phyloP scores from a whole-genome alignment of 2,329 filamentous ascomycete genomes.

The Hypoxylon sp. region DNA sequence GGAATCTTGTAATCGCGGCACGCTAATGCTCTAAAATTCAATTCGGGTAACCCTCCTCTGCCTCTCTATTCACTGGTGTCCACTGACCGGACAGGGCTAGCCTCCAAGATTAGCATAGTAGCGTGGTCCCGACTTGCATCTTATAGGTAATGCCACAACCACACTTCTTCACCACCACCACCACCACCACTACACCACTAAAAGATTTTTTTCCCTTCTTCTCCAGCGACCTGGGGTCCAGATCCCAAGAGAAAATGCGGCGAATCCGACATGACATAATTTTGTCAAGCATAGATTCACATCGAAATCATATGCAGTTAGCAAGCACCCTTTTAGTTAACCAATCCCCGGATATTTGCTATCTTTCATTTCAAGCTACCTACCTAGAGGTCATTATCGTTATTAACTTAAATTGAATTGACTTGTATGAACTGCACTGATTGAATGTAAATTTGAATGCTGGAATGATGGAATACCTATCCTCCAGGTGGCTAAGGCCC shows the following conservation, averaged over 20 bases:
- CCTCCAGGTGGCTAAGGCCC: background rate
- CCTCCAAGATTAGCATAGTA: slow-evolving; percentile 25
- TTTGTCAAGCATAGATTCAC: slow-evolving; percentile 5
- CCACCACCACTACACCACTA: slow-evolving; percentile 2
- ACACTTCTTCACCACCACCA: slow-evolving; percentile 18
- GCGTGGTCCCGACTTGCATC: slow-evolving; percentile 6
- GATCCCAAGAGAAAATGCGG: slow-evolving; percentile 33
- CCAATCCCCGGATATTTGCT: background rate
- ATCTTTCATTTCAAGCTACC: background rate
- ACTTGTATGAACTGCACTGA: slow-evolving; percentile 10
- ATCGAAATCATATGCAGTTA: slow-evolving; percentile 11
- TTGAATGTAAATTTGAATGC: background rate
- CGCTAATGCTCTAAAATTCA: slow-evolving; percentile 34
- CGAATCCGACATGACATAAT: slow-evolving; percentile 42
- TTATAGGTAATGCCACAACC: slow-evolving; percentile 16
- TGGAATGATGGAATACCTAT: slow-evolving; percentile 14
- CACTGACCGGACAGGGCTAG: slow-evolving; percentile 41
- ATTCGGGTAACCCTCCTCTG: slow-evolving; percentile 28
- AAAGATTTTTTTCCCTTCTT: background rate
- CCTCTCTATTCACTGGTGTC: slow-evolving; percentile 10
- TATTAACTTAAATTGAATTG: slow-evolving; percentile 5
- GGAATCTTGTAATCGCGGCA: slow-evolving; percentile 29
- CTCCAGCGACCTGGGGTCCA: slow-evolving; percentile 29
- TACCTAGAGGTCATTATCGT: slow-evolving; percentile 3
- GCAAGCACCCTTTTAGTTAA: slow-evolving; percentile 4